Conservation (phyloP, 257 asterid genomes). For the Solanum dulcamara region DNA sequence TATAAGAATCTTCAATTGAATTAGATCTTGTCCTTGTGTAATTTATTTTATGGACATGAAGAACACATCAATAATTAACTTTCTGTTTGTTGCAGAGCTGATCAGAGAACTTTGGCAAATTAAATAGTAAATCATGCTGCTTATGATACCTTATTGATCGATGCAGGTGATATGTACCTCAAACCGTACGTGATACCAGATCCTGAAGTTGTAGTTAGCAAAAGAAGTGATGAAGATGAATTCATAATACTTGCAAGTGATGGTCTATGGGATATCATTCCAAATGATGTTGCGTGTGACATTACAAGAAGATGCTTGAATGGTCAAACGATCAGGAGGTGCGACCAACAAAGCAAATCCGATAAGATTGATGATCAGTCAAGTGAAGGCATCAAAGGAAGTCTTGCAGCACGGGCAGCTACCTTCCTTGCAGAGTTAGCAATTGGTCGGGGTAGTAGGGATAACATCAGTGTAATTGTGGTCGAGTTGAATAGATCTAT, state of each 20-base stretch:
- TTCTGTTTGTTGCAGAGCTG: neutral
- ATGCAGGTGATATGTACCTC: conserved; percentile 48
- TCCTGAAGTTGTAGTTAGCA: conserved; percentile 36
- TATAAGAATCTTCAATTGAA: neutral
- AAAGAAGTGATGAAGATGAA: conserved; percentile 29
- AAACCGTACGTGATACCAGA: conserved; percentile 52
- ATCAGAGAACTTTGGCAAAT: neutral
- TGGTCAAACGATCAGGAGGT: conserved; percentile 10
- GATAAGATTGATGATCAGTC: neutral
- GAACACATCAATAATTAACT: neutral
- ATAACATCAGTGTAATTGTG: conserved; percentile 42
- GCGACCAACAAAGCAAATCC: neutral
- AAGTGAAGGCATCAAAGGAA: neutral
- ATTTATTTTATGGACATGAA: neutral
- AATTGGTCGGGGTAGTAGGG: conserved; percentile 44
- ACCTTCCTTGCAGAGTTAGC: conserved; percentile 44
- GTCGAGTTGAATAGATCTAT: conserved; percentile 14
- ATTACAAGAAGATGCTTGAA: conserved; percentile 35
- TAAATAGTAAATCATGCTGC: neutral
- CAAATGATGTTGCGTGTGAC: conserved; percentile 48
- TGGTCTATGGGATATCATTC: conserved; percentile 63
- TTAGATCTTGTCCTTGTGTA: neutral
- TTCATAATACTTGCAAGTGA: conserved; percentile 55
- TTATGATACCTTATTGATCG: neutral
- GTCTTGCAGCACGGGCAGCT: conserved; percentile 26